These are phyloP conservation scores for Carex kokanica DNA, from an alignment of 176 grass and related monocot species.

Conservation along the genomic window DNA sequence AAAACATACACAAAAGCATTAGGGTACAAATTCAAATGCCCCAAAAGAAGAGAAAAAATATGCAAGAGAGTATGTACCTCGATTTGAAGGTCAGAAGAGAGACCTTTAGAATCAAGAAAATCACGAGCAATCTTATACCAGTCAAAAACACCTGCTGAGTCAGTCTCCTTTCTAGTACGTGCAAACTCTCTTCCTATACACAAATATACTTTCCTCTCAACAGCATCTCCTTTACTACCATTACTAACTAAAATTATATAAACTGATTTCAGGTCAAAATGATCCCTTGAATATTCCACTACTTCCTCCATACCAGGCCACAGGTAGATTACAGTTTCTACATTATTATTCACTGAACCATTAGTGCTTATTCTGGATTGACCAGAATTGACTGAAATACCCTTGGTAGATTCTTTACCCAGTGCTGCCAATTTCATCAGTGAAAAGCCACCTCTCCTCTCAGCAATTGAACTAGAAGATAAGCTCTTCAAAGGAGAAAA, in stretches of 20 bases:
- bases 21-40: background rate
- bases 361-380: conserved; percentile 34
- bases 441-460: conserved; percentile 93
- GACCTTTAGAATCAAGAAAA: conserved; percentile 57
- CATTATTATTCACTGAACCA: conserved; percentile 37
- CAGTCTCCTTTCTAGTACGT: conserved; percentile 24
- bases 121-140: conserved; percentile 56
- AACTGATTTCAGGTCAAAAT: conserved; percentile 78
- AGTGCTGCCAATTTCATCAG: conserved; percentile 66
- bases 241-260: conserved; percentile 68
- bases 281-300: conserved; percentile 40
- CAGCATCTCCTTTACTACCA: conserved; percentile 42
- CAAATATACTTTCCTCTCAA: conserved; percentile 44
- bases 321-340: conserved; percentile 41
- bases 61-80: conserved; percentile 42
- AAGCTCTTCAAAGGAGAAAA: conserved; percentile 48
- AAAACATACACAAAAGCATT: background rate
- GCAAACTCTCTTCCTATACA: conserved; percentile 77
- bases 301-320: conserved; percentile 87
- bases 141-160: conserved; percentile 43
- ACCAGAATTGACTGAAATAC: conserved; percentile 25
- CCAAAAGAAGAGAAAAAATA: background rate
- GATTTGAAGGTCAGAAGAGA: conserved; percentile 53
- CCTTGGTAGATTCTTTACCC: conserved; percentile 59
- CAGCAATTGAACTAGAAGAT: conserved; percentile 62